Base-by-base conservation (phyloP, 2,329 filamentous ascomycete genomes). In the Fusarium sp. region DNA sequence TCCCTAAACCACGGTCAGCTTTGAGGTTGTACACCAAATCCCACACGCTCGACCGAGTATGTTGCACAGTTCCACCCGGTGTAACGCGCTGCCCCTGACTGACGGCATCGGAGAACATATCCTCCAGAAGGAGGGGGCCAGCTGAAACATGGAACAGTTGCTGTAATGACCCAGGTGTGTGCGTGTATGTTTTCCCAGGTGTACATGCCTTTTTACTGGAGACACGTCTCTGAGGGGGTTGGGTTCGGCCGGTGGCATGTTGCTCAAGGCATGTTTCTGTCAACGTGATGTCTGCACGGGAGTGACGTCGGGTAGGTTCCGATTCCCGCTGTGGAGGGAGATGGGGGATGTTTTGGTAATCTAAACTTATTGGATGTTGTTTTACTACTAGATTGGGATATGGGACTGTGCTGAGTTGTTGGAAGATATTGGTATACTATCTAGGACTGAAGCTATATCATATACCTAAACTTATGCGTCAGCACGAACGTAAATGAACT, bases 241-340 rank as follows among this genome's bases (percentile, higher is more conserved):
- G 39, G 40, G 43, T 83, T 61, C 82, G 78, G 42, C 84, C 79
- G 63, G 85, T 80, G 39, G 85, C 83, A 70, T 85, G 77, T 14
- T 80, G 73, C 64, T 81, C 77, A 8, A 81, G 78, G 78, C 81
- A 84, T 85, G 15, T 77, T 75, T 62, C 82, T 84, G 82, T 81
- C 75, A 87, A 85, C 20, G 83, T 86, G 60, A 46, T 88, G 78
- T 56, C 62, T 73, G 38, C 56, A 87, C 42, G 28, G 19, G 15
- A 24, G 78, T 7, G 82, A 81, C 20, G 80, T 81, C 3, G 77
- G 82, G 64, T 85, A 82, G 59, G 82, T 83, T 17, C 78, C 80
- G 19, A 84, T 76, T 53, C 76, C 77, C 17, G 80, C 77, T 26
- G 76, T 78, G 34, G 51, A 81, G 77, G 24, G 75, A 74, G 34